Conservation (phyloP, 2,329 filamentous ascomycete genomes). For the Colletotrichum falcatum region DNA sequence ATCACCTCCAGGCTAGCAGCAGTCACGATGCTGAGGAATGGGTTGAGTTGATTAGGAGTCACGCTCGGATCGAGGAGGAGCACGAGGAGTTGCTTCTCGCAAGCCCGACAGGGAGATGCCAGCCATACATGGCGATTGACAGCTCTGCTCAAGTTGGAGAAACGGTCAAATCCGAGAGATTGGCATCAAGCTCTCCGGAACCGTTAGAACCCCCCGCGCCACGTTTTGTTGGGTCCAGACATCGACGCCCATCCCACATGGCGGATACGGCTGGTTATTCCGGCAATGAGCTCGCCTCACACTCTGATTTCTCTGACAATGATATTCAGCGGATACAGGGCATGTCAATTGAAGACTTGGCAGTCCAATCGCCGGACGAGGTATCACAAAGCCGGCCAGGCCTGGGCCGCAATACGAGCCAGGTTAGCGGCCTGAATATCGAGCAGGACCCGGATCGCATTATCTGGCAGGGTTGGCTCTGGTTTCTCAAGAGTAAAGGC, state of each 20-base stretch:
- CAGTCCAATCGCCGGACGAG: conserved; percentile 52
- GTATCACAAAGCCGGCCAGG: conserved; percentile 46
- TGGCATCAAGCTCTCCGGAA: conserved; percentile 72
- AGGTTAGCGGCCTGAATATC: conserved; percentile 67
- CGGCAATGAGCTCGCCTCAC: conserved; percentile 77
- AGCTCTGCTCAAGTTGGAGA: conserved; percentile 22
- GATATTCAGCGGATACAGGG: conserved; percentile 63
- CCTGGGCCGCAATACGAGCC: conserved; percentile 68
- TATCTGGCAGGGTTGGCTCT: conserved; percentile 93
- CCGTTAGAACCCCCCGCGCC: conserved; percentile 57
- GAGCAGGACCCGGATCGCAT: conserved; percentile 84
- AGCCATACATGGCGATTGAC: conserved; percentile 52
- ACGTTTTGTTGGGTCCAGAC: conserved; percentile 48
- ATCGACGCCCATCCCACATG: conserved; percentile 70
- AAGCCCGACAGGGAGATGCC: conserved; percentile 69
- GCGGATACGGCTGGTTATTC: conserved; percentile 73
- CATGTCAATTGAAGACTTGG: conserved; percentile 64
- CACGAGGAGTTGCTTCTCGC: conserved; percentile 85
- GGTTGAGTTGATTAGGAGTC: conserved; percentile 83
- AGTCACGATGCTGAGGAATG: conserved; percentile 84
- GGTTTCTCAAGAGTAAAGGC: conserved; percentile 83
- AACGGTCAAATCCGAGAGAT: conserved; percentile 43
- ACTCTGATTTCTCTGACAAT: conserved; percentile 87
- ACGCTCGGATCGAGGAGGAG: conserved; percentile 88
- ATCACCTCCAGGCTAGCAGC: conserved; percentile 83